Conservation (phyloP, 148 eudicot genomes). For the Polygonum aviculare region DNA sequence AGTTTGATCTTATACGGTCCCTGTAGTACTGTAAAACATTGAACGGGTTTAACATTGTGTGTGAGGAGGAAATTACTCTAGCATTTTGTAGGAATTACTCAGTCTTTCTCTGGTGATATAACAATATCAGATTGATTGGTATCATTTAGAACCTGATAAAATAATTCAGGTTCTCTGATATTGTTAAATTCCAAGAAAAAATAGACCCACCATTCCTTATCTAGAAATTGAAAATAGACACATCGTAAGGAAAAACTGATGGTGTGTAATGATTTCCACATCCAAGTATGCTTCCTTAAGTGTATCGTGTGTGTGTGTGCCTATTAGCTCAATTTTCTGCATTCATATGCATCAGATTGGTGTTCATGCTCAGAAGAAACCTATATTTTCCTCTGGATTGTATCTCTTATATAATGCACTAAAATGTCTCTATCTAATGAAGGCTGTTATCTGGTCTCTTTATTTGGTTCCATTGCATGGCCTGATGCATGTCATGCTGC, state of each 20-base stretch:
- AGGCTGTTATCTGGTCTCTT: background rate
- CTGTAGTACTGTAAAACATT: background rate
- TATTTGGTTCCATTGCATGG: background rate
- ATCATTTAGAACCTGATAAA: background rate
- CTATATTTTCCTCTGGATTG: background rate
- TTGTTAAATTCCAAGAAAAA: background rate
- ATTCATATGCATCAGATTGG: background rate
- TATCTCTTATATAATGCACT: background rate
- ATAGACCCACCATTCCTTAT: background rate
- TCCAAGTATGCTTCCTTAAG: background rate
- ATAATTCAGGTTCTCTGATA: background rate
- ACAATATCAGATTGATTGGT: background rate
- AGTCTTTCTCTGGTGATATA: background rate
- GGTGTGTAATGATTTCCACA: background rate
- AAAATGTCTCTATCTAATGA: background rate
- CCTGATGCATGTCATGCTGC: background rate
- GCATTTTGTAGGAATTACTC: background rate
- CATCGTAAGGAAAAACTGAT: background rate
- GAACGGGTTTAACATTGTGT: background rate
- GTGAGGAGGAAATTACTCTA: background rate
- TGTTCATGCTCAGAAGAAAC: background rate
- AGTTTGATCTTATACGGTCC: background rate
- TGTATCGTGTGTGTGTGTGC: background rate
- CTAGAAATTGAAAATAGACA: background rate
- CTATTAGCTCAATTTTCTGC: background rate